Evolutionary conservation across 331 rosid genomes (phyloP).

Genomic region (Malus hybrid): DNA sequence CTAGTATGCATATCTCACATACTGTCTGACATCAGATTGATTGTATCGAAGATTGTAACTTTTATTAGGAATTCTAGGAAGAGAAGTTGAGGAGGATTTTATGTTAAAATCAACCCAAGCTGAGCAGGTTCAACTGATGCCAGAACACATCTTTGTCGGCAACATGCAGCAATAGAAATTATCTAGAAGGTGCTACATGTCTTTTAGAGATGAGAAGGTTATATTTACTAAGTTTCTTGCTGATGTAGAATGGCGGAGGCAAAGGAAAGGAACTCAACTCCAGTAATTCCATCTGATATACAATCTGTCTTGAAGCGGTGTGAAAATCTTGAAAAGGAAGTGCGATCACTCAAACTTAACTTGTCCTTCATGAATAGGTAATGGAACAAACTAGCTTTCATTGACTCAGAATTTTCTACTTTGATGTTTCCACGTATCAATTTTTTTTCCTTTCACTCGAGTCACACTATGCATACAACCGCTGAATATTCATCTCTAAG

Average conservation of each 20-base stretch:
- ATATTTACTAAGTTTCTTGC: slow-evolving; percentile 7
- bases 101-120: neutral
- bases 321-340: slow-evolving; percentile 94
- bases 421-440: neutral
- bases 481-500: too few species aligned
- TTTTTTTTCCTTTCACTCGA: too few species aligned
- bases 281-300: slow-evolving; percentile 79
- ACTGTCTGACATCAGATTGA: too few species aligned
- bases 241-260: slow-evolving; percentile 92
- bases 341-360: slow-evolving; percentile 84
- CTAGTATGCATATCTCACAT: too few species aligned
- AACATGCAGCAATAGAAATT: neutral
- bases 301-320: slow-evolving; percentile 82
- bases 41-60: neutral
- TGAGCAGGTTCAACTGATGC: too few species aligned
- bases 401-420: neutral
- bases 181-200: neutral
- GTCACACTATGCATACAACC: too few species aligned
- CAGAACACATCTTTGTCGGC: neutral
- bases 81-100: neutral
- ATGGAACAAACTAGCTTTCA: neutral
- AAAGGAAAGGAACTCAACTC: slow-evolving; percentile 79
- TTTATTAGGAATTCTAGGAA: neutral
- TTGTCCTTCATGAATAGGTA: slow-evolving; percentile 98
- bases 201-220: neutral